Base-by-base conservation (phyloP, 208 protist genomes). In the Trypanosoma avium region DNA sequence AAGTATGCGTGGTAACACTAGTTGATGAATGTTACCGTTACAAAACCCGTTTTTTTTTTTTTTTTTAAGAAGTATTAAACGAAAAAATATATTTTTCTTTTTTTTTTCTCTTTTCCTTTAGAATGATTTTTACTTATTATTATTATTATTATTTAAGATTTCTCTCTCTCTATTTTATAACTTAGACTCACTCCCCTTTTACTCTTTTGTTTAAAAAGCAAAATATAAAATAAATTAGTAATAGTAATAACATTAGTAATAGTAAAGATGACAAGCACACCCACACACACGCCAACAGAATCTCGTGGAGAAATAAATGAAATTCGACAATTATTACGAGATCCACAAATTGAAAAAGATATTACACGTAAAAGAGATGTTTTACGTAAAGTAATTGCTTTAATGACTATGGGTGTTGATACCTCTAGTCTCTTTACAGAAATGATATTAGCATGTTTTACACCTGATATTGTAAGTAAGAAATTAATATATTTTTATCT, bases 401-500 rank as follows among this genome's bases (percentile, higher is more conserved):
- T 97, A 65, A 98, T 98, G 92, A 98, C 97, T 2, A 86, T 94
- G n/a, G 98, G 97, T 35, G 86, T 99, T 46, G 97, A 99, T 71
- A 92, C 96, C 7, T 92, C 95, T 2, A 47, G 75, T 12, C 78
- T 99, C 19, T 98, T 98, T 60, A 75, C 86, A 0, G 92, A 97
- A 29, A 91, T 99, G 68, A 85, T 97, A 35, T 78, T 97, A 69
- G 86, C 93, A 38, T 84, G 68, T 52, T 81, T 81, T 61, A 98
- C 96, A 4, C 85, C 85, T 24, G 94, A 99, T 63, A 38, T 98
- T n/a, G 89, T 98, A 8, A 87, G 94, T 53, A 99, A 99, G 70
- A 99, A 99, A 79, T 83, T 99, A 43, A 92, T 98, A 4, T 99
- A 99, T 78, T 85, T 98, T 26, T 99, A 98, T 57, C 77, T 99